Percentiles rank a stretch among this genome's conserved stretches.
Conservation (phyloP, 306 rosid genomes). For the Corylus americana region DNA sequence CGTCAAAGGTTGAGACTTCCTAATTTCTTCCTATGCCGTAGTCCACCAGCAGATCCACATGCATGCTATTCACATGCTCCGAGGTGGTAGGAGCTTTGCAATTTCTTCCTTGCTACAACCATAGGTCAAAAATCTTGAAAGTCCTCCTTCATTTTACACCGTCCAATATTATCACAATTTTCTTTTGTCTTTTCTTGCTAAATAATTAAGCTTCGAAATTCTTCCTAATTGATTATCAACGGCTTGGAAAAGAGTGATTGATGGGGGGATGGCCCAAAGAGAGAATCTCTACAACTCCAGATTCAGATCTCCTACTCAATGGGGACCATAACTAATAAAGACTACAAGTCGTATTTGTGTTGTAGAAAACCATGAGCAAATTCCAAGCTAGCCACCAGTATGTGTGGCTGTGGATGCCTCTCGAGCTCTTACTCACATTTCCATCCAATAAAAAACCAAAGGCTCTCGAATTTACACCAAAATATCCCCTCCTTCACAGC, state of each 20-base stretch:
- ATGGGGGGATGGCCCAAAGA: neutral
- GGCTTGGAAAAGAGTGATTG: neutral
- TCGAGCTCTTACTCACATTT: constrained; percentile 29
- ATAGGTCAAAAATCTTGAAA: constrained; percentile 2
- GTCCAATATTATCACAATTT: neutral
- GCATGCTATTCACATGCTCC: constrained; percentile 9
- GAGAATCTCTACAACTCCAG: neutral
- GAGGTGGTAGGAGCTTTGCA: constrained; percentile 2
- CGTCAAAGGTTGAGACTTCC: constrained; percentile 7
- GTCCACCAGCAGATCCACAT: neutral
- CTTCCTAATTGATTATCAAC: neutral
- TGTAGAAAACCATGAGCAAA: constrained; percentile 22
- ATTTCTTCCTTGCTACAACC: neutral
- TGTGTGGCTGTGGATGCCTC: constrained; percentile 49
- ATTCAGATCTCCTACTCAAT: neutral
- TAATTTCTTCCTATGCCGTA: neutral
- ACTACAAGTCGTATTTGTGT: constrained; percentile 2
- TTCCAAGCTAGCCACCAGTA: constrained; percentile 51
- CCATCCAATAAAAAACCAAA: constrained; percentile 51
- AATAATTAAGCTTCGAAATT: neutral
- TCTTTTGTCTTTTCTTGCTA: neutral
- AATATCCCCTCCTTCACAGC: constrained; percentile 50
- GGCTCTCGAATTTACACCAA: constrained; percentile 65
- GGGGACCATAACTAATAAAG: neutral
- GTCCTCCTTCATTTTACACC: constrained; percentile 1